A percentile compares a stretch with the other conserved stretches of the same genome.
Conservation (phyloP, 371 early-diverging fungal species). For the Choanephora cucurbitarum region DNA sequence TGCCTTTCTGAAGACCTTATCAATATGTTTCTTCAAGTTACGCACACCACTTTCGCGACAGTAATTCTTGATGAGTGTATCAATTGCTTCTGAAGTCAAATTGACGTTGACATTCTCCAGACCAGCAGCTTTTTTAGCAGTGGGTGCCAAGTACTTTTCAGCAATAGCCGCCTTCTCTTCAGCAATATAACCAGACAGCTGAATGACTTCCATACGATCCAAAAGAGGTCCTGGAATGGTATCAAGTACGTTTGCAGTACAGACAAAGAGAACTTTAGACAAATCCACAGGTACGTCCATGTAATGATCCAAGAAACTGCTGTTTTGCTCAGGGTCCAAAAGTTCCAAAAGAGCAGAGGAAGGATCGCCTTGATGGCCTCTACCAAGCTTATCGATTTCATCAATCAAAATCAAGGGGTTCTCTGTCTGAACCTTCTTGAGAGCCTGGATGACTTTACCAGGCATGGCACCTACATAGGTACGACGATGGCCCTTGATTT, state of each 20-base stretch:
- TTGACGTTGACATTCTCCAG: conserved; percentile 73
- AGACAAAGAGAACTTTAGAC: conserved; percentile 95
- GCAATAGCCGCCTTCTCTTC: conserved; percentile 98
- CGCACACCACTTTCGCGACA: conserved; percentile 98
- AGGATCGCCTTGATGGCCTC: conserved; percentile 96
- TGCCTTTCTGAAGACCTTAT: conserved; percentile 95
- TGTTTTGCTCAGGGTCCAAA: conserved; percentile 96
- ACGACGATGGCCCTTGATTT: conserved; percentile 97
- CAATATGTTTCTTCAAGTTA: conserved; percentile 96
- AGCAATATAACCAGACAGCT: conserved; percentile 93
- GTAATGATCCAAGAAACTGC: conserved; percentile 96
- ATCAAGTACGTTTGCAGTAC: conserved; percentile 95
- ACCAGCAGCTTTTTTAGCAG: conserved; percentile 80
- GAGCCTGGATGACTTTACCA: conserved; percentile 97
- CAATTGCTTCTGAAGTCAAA: conserved; percentile 77
- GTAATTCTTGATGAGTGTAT: conserved; percentile 83
- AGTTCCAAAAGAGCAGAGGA: conserved; percentile 95
- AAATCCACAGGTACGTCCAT: conserved; percentile 97
- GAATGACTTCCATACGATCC: conserved; percentile 98
- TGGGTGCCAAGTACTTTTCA: conserved; percentile 82
- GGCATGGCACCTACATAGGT: conserved; percentile 99
- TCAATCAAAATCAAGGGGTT: conserved; percentile 97
- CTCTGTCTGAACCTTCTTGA: conserved; percentile 96
- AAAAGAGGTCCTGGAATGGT: conserved; percentile 96
- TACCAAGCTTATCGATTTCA: conserved; percentile 97